These are phyloP conservation scores for Exserohilum turcica DNA, from an alignment of 2,329 filamentous ascomycete genomes.

Conservation along the genomic window DNA sequence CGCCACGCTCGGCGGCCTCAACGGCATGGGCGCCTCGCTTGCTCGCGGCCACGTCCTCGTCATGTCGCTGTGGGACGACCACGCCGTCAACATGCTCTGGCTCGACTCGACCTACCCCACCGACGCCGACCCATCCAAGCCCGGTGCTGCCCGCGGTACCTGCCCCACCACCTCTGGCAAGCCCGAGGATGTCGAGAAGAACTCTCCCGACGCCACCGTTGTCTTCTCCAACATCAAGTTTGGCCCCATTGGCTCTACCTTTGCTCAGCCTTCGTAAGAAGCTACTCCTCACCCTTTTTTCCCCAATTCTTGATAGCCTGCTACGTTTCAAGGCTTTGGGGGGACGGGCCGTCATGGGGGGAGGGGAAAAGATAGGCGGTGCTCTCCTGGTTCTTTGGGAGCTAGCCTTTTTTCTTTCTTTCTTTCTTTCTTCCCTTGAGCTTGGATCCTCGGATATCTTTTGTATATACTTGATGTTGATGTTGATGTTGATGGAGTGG, in stretches of 20 bases:
- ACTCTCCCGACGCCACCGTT: conserved; percentile 42
- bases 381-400: neutral
- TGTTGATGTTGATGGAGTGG: conserved; percentile 4
- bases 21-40: conserved; percentile 61
- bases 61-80: conserved; percentile 68
- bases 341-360: no score
- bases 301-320: no score
- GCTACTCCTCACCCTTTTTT: no score
- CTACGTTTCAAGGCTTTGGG: neutral
- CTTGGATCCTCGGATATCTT: neutral
- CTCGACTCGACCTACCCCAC: conserved; percentile 70
- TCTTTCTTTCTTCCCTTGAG: neutral
- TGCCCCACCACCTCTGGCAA: conserved; percentile 46
- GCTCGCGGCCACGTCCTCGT: conserved; percentile 67
- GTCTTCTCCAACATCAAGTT: conserved; percentile 50
- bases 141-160: conserved; percentile 46
- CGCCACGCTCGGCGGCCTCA: conserved; percentile 60
- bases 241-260: conserved; percentile 49
- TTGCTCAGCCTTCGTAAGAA: conserved; percentile 39
- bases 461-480: conserved; percentile 17
- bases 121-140: conserved; percentile 37
- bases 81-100: conserved; percentile 74
- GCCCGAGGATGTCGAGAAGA: conserved; percentile 46
- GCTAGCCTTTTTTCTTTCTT: neutral
- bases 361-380: no score